Base-by-base conservation (phyloP, 2,329 filamentous ascomycete genomes). In the Chalaropsis thielavioides region DNA sequence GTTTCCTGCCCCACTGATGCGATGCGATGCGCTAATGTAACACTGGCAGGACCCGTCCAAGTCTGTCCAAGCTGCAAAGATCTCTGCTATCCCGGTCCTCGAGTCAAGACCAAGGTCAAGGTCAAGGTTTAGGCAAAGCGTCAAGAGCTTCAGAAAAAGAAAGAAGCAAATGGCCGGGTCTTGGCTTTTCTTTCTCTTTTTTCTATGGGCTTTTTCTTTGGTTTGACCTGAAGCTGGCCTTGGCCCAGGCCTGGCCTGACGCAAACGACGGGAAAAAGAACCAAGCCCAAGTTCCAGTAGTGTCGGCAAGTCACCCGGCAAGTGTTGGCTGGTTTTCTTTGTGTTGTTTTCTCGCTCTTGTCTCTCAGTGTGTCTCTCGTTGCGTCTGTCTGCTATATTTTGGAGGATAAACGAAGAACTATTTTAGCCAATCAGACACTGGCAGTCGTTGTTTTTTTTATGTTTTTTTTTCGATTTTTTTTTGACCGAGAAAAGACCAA, bases 11-110 rank as follows among this genome's bases (percentile, higher is more conserved):
- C 51, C 51, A 56, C 51, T 56, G 51, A 56, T 56, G 51, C 27
- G 51, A 56, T 56, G 51, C 51, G 51, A 58, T 58, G 51, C 51
- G 51, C 51, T 27, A 58, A 58, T 58, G 51, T n/a, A 58, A 58
- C 51, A 15, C 51, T 58, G 51, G 51, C 51, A 17, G 24, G 27
- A 27, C 51, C 51, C 27, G 51, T 13, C 13, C 27, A 35, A 35
- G 27, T 38, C 51, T 27, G 27, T 38, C 51, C 51, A 58, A 58
- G 51, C 51, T 58, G 27, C 51, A 58, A 58, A 58, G 24, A 58
- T 58, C 51, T 58, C 24, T 38, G 51, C 24, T 51, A 58, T 58
- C 51, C 51, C 27, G 27, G 51, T 38, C 51, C 13, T 58, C 51
- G 46, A 58, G 51, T 58, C 51, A 58, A 58, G 27, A 27, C 19